A percentile compares a stretch with the other conserved stretches of the same genome.
These are phyloP conservation scores for Cenococcum geophilum DNA, from an alignment of 495 filamentous ascomycete species.

Conservation along the genomic window DNA sequence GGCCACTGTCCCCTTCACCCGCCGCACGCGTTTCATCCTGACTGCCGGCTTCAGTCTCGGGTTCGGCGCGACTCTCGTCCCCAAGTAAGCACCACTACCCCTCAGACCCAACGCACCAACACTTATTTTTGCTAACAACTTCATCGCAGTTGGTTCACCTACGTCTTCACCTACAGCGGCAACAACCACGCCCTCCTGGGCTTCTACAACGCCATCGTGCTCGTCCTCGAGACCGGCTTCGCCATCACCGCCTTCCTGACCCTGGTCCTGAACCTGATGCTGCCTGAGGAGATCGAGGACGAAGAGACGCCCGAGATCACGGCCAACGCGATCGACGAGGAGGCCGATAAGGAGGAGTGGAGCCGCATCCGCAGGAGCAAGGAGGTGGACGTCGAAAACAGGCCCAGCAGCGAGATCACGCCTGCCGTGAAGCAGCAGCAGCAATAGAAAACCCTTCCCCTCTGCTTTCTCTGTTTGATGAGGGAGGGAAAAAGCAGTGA, in stretches of 20 bases:
- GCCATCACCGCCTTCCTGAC: constrained; percentile 65
- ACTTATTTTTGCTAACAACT: constrained; percentile 17
- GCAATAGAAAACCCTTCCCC: no score
- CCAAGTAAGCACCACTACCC: constrained; percentile 44
- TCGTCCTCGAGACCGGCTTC: constrained; percentile 78
- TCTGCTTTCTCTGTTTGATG: no score
- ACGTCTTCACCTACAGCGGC: constrained; percentile 69
- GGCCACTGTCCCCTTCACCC: constrained; percentile 67
- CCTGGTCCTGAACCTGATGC: constrained; percentile 64
- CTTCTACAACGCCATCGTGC: constrained; percentile 72
- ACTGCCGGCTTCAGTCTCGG: constrained; percentile 72
- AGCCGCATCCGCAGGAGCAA: constrained; percentile 20
- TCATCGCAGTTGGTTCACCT: constrained; percentile 38
- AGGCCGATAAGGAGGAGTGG: constrained; percentile 35
- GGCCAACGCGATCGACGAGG: constrained; percentile 32
- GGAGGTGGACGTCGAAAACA: constrained; percentile 16
- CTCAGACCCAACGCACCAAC: background rate
- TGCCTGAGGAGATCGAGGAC: constrained; percentile 69
- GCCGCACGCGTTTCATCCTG: constrained; percentile 82
- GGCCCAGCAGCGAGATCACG: background rate
- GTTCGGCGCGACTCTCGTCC: constrained; percentile 75
- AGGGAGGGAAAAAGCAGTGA: no score
- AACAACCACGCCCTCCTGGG: constrained; percentile 65
- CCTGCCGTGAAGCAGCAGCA: background rate
- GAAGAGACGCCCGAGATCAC: constrained; percentile 39